phyloP scores from a whole-genome alignment of 108 stramenopile species.

The Fistulifera solaris region DNA sequence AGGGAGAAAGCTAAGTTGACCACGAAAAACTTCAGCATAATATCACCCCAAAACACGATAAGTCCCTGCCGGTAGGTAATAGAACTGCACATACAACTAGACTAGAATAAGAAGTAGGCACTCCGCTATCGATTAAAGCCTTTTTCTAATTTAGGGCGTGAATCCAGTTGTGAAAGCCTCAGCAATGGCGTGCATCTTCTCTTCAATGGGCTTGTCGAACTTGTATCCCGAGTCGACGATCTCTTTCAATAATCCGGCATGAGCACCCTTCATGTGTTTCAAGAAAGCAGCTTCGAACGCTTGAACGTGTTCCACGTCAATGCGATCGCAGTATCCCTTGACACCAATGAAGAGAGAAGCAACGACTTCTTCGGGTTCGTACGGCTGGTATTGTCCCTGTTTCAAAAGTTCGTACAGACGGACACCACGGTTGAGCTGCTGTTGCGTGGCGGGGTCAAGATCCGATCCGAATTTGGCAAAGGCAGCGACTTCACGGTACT shows the following conservation, averaged over 20 bases:
- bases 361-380: conserved; percentile 98
- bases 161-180: conserved; percentile 93
- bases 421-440: conserved; percentile 99
- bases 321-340: conserved; percentile 98
- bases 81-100: no score
- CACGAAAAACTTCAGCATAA: no score
- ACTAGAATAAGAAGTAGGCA: no score
- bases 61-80: no score
- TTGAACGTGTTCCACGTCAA: conserved; percentile 94
- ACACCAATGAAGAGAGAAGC: conserved; percentile 97
- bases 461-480: conserved; percentile 99
- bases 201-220: conserved; percentile 70
- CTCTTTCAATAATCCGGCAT: conserved; percentile 78
- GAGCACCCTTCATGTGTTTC: conserved; percentile 87
- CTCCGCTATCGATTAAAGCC: no score
- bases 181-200: conserved; percentile 83
- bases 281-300: conserved; percentile 95
- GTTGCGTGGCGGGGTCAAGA: conserved; percentile 98
- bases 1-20: conserved; percentile 11
- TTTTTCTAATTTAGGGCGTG: conserved; percentile 26
- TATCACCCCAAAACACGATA: no score
- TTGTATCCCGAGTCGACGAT: conserved; percentile 84
- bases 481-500: conserved; percentile 99
- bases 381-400: conserved; percentile 98
- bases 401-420: conserved; percentile 99